A percentile compares a stretch with the other conserved stretches of the same genome.
Evolutionary conservation across 805 yeast genomes (phyloP).

Genomic region (Candida caryicola): DNA sequence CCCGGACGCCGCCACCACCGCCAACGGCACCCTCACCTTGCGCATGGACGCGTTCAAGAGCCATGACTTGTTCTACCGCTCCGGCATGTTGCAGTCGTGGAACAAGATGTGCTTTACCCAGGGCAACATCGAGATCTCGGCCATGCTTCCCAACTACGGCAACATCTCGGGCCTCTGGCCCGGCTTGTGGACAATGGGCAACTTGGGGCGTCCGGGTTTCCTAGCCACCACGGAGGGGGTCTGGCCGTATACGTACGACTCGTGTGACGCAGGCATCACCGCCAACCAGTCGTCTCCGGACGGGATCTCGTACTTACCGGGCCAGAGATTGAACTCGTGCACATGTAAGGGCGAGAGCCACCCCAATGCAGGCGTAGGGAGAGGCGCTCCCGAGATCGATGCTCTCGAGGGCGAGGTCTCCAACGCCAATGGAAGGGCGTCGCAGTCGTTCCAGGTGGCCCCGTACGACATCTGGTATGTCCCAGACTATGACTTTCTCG

Average conservation of each 20-base stretch:
- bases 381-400: conserved; percentile 97
- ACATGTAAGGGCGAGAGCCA: conserved; percentile 82
- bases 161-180: conserved; percentile 89
- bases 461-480: conserved; percentile 93
- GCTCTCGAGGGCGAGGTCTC: conserved; percentile 75
- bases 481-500: conserved; percentile 82
- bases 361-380: conserved; percentile 82
- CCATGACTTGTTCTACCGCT: conserved; percentile 77
- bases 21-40: conserved; percentile 34
- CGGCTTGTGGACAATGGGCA: conserved; percentile 93
- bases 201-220: conserved; percentile 88
- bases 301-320: conserved; percentile 83
- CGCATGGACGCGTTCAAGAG: conserved; percentile 43
- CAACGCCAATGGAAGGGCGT: conserved; percentile 64
- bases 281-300: conserved; percentile 89
- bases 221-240: conserved; percentile 85
- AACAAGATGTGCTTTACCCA: conserved; percentile 86
- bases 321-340: conserved; percentile 75
- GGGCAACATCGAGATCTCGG: conserved; percentile 75
- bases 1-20: conserved; percentile 42
- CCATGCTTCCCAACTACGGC: conserved; percentile 76
- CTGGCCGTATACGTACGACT: conserved; percentile 89
- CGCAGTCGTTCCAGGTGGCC: conserved; percentile 93
- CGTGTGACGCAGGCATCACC: conserved; percentile 92
- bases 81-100: conserved; percentile 93